These are phyloP conservation scores for Pythium monospermum DNA, from an alignment of 352 stramenopile genomes.

Conservation along the genomic window DNA sequence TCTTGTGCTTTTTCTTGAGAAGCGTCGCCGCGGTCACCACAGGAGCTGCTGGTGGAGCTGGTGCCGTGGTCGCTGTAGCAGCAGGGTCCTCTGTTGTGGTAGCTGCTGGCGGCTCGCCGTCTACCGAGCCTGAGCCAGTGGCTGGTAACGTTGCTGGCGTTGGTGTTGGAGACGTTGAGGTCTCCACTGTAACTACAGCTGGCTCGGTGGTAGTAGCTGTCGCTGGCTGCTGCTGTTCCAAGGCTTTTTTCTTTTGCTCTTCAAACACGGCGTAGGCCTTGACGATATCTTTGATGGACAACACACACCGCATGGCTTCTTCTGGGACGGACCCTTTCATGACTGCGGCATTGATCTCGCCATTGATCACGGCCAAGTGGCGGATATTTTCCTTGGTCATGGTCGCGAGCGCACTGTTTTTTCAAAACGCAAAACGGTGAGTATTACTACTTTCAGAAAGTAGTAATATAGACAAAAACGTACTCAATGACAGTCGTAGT, in stretches of 20 bases:
- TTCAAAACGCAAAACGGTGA: too few species aligned
- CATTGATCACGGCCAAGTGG: conserved; percentile 78
- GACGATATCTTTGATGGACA: conserved; percentile 84
- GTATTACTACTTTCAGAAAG: conserved; percentile 27
- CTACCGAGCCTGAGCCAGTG: too few species aligned
- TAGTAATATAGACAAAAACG: conserved; percentile 6
- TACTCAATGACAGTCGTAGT: conserved; percentile 80
- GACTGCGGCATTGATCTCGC: conserved; percentile 61
- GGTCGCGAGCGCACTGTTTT: conserved; percentile 69
- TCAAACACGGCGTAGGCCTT: conserved; percentile 72
- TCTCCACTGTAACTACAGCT: too few species aligned
- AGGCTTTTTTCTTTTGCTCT: conserved; percentile 37
- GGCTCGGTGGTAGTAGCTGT: too few species aligned
- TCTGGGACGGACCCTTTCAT: conserved; percentile 74
- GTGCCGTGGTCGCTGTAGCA: background rate
- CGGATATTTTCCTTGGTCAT: conserved; percentile 87
- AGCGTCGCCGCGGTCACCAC: conserved; percentile 58
- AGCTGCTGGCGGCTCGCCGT: too few species aligned
- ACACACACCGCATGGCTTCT: conserved; percentile 79
- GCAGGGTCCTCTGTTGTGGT: conserved; percentile 4
- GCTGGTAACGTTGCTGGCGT: background rate
- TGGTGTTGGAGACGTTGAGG: background rate
- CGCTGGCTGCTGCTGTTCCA: background rate
- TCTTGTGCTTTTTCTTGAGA: conserved; percentile 83
- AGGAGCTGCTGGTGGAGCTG: conserved; percentile 9